A percentile compares a stretch with the other conserved stretches of the same genome.
phyloP scores from a whole-genome alignment of 345 rosid species.

The Rhizophora mangle region DNA sequence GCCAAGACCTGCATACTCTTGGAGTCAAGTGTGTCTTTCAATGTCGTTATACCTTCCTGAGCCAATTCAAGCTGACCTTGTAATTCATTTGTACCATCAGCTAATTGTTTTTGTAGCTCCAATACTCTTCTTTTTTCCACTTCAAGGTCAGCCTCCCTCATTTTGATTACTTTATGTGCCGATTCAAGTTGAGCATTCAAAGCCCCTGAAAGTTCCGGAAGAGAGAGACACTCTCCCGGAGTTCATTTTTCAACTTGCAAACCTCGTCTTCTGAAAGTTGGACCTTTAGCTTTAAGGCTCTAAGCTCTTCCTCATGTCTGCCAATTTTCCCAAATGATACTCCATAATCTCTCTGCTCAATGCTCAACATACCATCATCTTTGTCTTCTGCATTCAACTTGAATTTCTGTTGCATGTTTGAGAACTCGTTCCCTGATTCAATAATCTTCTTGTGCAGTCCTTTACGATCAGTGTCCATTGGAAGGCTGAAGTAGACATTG shows the following conservation, averaged over 20 bases:
- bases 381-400: constrained; percentile 43
- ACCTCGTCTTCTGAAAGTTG: constrained; percentile 52
- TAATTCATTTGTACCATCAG: constrained; percentile 37
- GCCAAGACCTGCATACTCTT: constrained; percentile 55
- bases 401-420: constrained; percentile 53
- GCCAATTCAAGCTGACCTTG: constrained; percentile 47
- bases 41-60: constrained; percentile 39
- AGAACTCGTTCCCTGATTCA: constrained; percentile 62
- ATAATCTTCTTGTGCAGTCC: constrained; percentile 39
- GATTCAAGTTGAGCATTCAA: constrained; percentile 31
- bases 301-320: constrained; percentile 53
- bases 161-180: constrained; percentile 22
- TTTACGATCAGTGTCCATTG: constrained; percentile 46
- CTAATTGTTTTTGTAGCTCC: constrained; percentile 30
- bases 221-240: constrained; percentile 37
- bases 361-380: constrained; percentile 27
- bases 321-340: constrained; percentile 38
- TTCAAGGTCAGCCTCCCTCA: constrained; percentile 25
- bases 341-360: constrained; percentile 29
- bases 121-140: constrained; percentile 12
- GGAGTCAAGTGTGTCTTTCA: constrained; percentile 47
- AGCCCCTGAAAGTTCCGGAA: constrained; percentile 23
- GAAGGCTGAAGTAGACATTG: constrained; percentile 47
- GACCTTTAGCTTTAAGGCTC: constrained; percentile 46
- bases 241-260: constrained; percentile 46